A percentile compares a stretch with the other conserved stretches of the same genome.
These are phyloP conservation scores for Lecanosticta acicola DNA, from an alignment of 2,329 filamentous ascomycete genomes.

Conservation along the genomic window DNA sequence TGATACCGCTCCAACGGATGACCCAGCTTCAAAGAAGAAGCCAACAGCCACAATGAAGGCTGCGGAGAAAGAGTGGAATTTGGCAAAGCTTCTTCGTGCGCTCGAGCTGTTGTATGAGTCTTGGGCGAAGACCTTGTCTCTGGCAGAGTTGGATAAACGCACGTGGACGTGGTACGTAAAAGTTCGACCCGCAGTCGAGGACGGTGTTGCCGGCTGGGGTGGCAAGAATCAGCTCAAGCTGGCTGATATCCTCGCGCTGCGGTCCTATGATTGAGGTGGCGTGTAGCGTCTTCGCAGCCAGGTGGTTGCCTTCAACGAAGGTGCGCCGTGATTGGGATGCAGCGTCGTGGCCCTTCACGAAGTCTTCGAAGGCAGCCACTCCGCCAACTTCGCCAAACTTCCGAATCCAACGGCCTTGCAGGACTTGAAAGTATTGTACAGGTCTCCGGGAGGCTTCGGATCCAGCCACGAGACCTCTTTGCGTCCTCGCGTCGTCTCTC, in stretches of 20 bases:
- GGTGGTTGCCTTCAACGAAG: neutral
- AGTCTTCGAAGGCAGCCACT: slow-evolving; percentile 19
- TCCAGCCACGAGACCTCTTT: slow-evolving; percentile 20
- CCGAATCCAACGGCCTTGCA: slow-evolving; percentile 21
- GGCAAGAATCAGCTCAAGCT: slow-evolving; percentile 68
- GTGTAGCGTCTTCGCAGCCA: neutral
- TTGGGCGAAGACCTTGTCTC: slow-evolving; percentile 61
- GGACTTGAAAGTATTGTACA: slow-evolving; percentile 16
- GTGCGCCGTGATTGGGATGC: neutral
- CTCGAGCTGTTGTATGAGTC: slow-evolving; percentile 67
- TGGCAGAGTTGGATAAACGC: slow-evolving; percentile 64
- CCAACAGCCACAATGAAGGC: slow-evolving; percentile 49
- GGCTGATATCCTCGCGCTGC: slow-evolving; percentile 58
- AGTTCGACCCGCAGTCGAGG: slow-evolving; percentile 69
- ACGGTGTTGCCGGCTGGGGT: slow-evolving; percentile 74
- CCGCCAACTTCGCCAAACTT: slow-evolving; percentile 21
- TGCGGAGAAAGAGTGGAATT: slow-evolving; percentile 61
- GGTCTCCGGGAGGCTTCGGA: slow-evolving; percentile 10
- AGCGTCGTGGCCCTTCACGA: neutral
- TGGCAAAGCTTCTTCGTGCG: slow-evolving; percentile 63
- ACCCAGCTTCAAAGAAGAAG: slow-evolving; percentile 41
- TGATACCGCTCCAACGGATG: slow-evolving; percentile 39
- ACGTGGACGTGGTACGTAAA: slow-evolving; percentile 79
- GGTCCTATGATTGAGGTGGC: slow-evolving; percentile 27
- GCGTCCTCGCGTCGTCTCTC: slow-evolving; percentile 21